Evolutionary conservation across 2,329 filamentous ascomycete species (phyloP), one percentile per base, ranked within the genome.

Genomic region (Volutella citrinella): DNA sequence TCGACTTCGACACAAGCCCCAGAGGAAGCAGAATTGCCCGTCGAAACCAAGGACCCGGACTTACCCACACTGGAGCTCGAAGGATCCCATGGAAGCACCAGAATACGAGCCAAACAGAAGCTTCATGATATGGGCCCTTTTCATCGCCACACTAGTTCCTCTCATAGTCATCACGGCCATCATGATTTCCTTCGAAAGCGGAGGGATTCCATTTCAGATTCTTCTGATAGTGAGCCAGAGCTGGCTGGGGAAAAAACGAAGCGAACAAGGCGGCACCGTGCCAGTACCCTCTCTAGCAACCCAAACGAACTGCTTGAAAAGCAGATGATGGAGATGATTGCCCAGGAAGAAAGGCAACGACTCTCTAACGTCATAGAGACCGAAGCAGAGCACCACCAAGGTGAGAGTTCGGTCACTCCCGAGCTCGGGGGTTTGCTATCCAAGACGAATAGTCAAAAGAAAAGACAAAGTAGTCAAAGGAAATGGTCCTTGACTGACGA

Each of bases 241-340:
- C 47, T 36, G 38, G 61, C 34, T n/a, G 46, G 52, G 16, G 33
- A 61, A 17, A 63, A 55, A 30, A 58, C 55, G 43, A 58, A 63
- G 19, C 40, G 64, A 25, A 25, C 24, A 4, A 48, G 39, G 10
- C 38, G 23, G 31, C 57, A 49, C 15, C 67, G 69, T 22, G 64
- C 57, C 12, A 68, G 65, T 10, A 78, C 72, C 3, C 64, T 70
- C 34, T 69, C 67, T 28, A 72, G 68, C 44, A 67, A 60, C 27
- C 42, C 57, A 16, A 72, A 69, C 40, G 72, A 78, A 36, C 60
- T 80, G 10, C 57, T 81, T 10, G 74, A 78, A 42, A 78, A 75
- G 52, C 77, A 80, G 49, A 80, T 81, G 75, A 60, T 71, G 38
- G 75, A 80, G 37, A 73, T 79, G 63, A 67, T 80, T 40, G 72